phyloP scores from a whole-genome alignment of 2,329 filamentous ascomycete species.

The Zasmidium cellare region DNA sequence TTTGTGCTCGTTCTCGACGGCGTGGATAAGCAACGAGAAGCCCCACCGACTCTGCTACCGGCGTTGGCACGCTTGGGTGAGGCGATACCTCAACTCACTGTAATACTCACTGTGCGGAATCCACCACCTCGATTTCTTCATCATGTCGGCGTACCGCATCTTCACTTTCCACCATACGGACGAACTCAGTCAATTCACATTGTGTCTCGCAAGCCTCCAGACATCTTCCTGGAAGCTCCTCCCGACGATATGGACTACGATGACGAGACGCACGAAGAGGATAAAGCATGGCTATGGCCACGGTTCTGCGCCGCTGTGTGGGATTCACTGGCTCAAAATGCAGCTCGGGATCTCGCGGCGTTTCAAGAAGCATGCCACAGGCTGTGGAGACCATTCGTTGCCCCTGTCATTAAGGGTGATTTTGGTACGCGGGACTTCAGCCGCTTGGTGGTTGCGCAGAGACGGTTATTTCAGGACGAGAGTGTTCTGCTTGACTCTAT shows the following conservation, averaged over 20 bases:
- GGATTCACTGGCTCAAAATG: slow-evolving; percentile 79
- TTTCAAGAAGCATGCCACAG: slow-evolving; percentile 69
- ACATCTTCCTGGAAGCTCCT: slow-evolving; percentile 43
- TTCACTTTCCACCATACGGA: slow-evolving; percentile 82
- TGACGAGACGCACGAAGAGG: slow-evolving; percentile 49
- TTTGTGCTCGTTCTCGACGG: slow-evolving; percentile 87
- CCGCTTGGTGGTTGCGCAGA: slow-evolving; percentile 71
- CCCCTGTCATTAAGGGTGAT: slow-evolving; percentile 73
- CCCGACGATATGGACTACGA: slow-evolving; percentile 47
- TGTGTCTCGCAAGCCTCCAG: slow-evolving; percentile 58
- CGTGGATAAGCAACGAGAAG: slow-evolving; percentile 81
- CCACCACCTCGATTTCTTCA: slow-evolving; percentile 71
- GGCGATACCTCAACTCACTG: slow-evolving; percentile 72
- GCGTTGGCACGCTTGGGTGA: slow-evolving; percentile 81
- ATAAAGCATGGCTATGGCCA: slow-evolving; percentile 71
- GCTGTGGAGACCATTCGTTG: slow-evolving; percentile 83
- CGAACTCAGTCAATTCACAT: slow-evolving; percentile 79
- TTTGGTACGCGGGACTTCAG: slow-evolving; percentile 79
- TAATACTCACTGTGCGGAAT: slow-evolving; percentile 73
- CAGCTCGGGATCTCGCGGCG: slow-evolving; percentile 73
- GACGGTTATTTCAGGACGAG: slow-evolving; percentile 72
- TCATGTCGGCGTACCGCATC: slow-evolving; percentile 67
- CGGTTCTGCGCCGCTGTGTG: slow-evolving; percentile 83
- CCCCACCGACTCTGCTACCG: slow-evolving; percentile 73
- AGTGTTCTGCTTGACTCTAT: slow-evolving; percentile 67